Conservation (phyloP, 495 filamentous ascomycete genomes). For the Cercophora samala region DNA sequence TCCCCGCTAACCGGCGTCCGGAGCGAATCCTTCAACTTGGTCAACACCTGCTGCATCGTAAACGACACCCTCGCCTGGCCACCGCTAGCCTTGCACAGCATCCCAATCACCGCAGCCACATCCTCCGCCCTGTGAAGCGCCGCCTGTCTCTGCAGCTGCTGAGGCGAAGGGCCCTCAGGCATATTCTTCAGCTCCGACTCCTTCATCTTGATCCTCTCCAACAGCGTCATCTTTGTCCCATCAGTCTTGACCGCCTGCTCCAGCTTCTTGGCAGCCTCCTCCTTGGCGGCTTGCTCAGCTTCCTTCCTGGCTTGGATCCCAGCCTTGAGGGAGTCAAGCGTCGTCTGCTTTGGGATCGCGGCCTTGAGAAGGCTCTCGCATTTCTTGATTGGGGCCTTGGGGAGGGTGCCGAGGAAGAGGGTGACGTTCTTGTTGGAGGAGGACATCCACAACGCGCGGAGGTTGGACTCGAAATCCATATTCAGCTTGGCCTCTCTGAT, state of each 20-base stretch:
- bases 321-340: constrained; percentile 59
- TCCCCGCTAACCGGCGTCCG: constrained; percentile 58
- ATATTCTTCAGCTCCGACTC: constrained; percentile 45
- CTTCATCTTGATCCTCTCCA: constrained; percentile 63
- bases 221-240: constrained; percentile 45
- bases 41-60: constrained; percentile 56
- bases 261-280: constrained; percentile 17
- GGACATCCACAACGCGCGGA: constrained; percentile 47
- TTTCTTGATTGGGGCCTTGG: constrained; percentile 50
- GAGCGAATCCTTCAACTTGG: constrained; percentile 58
- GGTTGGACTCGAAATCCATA: constrained; percentile 48
- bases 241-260: constrained; percentile 29
- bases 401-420: constrained; percentile 52
- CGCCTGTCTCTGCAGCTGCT: constrained; percentile 51
- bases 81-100: constrained; percentile 49
- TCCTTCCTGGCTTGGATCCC: constrained; percentile 47
- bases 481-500: constrained; percentile 57
- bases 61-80: constrained; percentile 50
- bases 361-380: constrained; percentile 45
- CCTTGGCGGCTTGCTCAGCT: constrained; percentile 24
- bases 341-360: constrained; percentile 53
- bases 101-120: constrained; percentile 56
- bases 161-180: constrained; percentile 39
- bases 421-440: constrained; percentile 17
- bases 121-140: constrained; percentile 61